Conservation (phyloP, 1,139 yeast genomes). For the Yamadazyma atmosphaerica region DNA sequence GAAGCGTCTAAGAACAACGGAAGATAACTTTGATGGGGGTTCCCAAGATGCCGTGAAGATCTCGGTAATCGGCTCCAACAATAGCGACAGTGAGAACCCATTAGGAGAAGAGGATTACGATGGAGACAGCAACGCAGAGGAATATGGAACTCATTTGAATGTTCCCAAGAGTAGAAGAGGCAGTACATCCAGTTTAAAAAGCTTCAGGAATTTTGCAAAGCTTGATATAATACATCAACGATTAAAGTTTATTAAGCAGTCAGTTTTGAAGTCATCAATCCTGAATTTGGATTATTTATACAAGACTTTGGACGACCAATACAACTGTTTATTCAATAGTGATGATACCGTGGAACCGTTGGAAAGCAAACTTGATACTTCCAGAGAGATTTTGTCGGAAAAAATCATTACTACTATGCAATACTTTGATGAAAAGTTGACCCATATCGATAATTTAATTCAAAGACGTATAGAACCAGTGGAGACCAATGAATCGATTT, state of each 20-base stretch:
- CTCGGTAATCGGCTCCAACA: neutral
- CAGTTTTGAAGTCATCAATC: constrained; percentile 42
- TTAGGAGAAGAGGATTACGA: neutral
- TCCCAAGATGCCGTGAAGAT: neutral
- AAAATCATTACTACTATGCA: constrained; percentile 55
- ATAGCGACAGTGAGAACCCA: neutral
- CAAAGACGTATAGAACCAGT: constrained; percentile 35
- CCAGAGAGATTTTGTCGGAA: constrained; percentile 35
- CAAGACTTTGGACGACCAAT: constrained; percentile 55
- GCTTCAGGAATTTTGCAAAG: constrained; percentile 37
- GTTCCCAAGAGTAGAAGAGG: constrained; percentile 20
- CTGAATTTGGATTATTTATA: constrained; percentile 50
- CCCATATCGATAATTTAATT: constrained; percentile 50
- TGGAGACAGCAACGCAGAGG: constrained; percentile 5
- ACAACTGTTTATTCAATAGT: constrained; percentile 43
- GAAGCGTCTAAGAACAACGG: no score
- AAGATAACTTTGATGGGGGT: neutral
- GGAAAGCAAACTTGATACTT: constrained; percentile 21
- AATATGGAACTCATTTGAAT: constrained; percentile 9
- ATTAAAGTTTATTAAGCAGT: constrained; percentile 40
- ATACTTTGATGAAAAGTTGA: constrained; percentile 56
- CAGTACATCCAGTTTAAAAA: constrained; percentile 27
- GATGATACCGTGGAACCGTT: constrained; percentile 12
- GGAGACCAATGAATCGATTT: constrained; percentile 28
- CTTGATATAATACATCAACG: constrained; percentile 45